These are phyloP conservation scores for Heterobasidion irregulare DNA, from an alignment of 1,284 basidiomycete genomes.

Conservation along the genomic window DNA sequence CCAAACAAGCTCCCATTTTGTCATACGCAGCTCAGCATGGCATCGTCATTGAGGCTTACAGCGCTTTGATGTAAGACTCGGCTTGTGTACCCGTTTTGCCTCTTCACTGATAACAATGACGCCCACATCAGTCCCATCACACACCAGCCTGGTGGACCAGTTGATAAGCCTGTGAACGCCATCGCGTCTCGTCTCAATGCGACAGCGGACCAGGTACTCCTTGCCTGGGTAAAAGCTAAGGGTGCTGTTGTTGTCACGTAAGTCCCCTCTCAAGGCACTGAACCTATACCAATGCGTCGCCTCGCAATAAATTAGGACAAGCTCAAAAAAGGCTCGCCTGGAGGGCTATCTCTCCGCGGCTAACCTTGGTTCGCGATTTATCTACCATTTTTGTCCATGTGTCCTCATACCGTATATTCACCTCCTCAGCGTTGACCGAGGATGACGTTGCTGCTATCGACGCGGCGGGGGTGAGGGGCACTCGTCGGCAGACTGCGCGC, in stretches of 20 bases:
- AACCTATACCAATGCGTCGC: background rate
- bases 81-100: background rate
- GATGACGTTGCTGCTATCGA: slow-evolving; percentile 35
- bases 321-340: slow-evolving; percentile 42
- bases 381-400: background rate
- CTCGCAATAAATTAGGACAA: slow-evolving; percentile 27
- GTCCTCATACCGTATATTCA: slow-evolving; percentile 1
- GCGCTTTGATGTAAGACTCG: slow-evolving; percentile 45
- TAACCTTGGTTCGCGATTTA: slow-evolving; percentile 30
- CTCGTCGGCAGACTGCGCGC: slow-evolving; percentile 14
- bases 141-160: slow-evolving; percentile 57
- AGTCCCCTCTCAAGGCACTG: slow-evolving; percentile 12
- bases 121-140: slow-evolving; percentile 51
- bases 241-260: slow-evolving; percentile 62
- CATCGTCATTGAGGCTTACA: slow-evolving; percentile 69
- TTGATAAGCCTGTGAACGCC: slow-evolving; percentile 53
- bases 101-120: background rate
- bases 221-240: slow-evolving; percentile 61
- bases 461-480: slow-evolving; percentile 27
- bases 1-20: slow-evolving; percentile 42
- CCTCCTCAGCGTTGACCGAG: slow-evolving; percentile 20
- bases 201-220: slow-evolving; percentile 64
- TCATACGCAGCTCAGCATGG: slow-evolving; percentile 50
- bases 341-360: slow-evolving; percentile 47
- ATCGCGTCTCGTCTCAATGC: slow-evolving; percentile 52